Percentiles rank a stretch among this genome's conserved stretches.
phyloP scores from a whole-genome alignment of 345 rosid species.

The Euclidium syriacum region DNA sequence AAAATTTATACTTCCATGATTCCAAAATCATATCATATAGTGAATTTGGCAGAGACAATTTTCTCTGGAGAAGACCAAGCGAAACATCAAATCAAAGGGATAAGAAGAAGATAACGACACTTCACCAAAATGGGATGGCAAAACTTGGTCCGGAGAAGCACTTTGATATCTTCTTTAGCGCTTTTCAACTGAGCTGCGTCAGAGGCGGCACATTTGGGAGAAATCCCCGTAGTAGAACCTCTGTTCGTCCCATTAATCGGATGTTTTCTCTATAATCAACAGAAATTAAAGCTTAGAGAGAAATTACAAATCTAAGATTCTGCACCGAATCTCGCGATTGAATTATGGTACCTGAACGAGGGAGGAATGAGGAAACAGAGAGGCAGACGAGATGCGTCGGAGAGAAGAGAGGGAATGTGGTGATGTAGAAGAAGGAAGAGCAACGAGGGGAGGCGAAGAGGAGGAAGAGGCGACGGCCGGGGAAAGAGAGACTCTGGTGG shows the following conservation, averaged over 20 bases:
- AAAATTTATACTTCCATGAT: background rate
- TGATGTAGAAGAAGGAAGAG: conserved; percentile 21
- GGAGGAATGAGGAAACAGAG: conserved; percentile 41
- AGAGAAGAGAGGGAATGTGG: conserved; percentile 38
- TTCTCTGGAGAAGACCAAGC: background rate
- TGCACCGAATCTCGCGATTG: background rate
- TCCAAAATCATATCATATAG: background rate
- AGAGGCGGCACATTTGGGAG: conserved; percentile 58
- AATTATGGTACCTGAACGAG: conserved; percentile 34
- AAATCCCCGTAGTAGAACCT: conserved; percentile 34
- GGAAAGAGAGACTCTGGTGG: conserved; percentile 37
- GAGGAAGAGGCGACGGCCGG: conserved; percentile 17
- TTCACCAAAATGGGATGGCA: conserved; percentile 85
- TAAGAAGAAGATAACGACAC: background rate
- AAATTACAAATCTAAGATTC: background rate
- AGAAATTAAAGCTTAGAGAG: background rate
- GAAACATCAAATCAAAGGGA: background rate
- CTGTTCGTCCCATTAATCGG: conserved; percentile 27
- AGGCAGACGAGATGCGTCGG: conserved; percentile 46
- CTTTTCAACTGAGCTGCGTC: conserved; percentile 77
- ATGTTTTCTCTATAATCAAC: conserved; percentile 35
- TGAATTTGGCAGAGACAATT: background rate
- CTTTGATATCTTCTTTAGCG: conserved; percentile 84
- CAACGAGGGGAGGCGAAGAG: conserved; percentile 20
- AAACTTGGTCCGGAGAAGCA: conserved; percentile 64